Evolutionary conservation across 805 yeast species (phyloP), one percentile per base, ranked within the genome.

Genomic region (Citeromyces matritensis): DNA sequence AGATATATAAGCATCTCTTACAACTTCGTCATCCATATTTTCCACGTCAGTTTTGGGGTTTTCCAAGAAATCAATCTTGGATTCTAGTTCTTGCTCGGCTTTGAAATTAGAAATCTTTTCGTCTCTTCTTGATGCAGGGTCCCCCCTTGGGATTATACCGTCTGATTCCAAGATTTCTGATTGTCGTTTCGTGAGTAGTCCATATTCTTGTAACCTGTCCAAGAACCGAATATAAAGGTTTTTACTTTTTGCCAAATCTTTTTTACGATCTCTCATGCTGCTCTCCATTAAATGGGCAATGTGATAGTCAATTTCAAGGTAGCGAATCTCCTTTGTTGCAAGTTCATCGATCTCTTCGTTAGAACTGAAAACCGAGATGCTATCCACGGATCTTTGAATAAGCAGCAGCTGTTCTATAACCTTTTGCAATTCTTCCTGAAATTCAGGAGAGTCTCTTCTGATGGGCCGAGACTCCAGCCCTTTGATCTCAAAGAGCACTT

Each of bases 271-370:
- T 34, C 28, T 38, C 27, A 32, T 42, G 5, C 37, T 36, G 29
- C 39, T 40, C 34, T 56, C 65, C 26, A 53, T 37, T 5, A 51
- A 35, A 19, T 40, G 39, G 6, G 72, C 93, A 24, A 79, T 42
- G 40, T 73, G 65, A 46, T 61, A 84, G 37, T 74, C 73, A 2
- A 78, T 44, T 4, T 68, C 55, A 12, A 82, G 46, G 39, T 67
- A 80, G 35, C 69, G 71, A 12, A 85, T 47, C 28, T 80, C 72
- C 4, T 55, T 47, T 1, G 93, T 77, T 26, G 66, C 58, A 8
- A 85, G 43, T 42, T 85, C 96, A 1, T 73, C 80, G 2, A 80
- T 35, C 1, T 62, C 44, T 47, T 85, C 95, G 48, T 83, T 83
- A 9, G 55, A 52, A 42, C 88, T 78, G 53, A 81, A 84, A 15